Base-by-base conservation (phyloP, 768 basidiomycete genomes). In the Calocybe gangraenosa region DNA sequence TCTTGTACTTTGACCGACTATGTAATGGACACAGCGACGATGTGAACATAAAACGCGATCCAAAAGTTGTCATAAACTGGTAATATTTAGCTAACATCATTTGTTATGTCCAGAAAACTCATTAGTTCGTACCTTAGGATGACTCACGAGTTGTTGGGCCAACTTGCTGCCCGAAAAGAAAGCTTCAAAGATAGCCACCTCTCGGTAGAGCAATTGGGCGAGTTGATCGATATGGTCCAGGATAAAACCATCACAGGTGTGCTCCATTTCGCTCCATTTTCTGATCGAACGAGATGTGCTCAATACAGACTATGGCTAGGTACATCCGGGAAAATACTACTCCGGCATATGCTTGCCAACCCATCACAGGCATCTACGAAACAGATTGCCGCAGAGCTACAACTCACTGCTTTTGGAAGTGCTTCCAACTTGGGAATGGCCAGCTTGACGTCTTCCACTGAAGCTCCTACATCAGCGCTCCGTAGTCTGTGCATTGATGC, bases 11-110 rank as follows among this genome's bases (percentile, higher is more conserved):
- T 58, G 90, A 96, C 57, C 65, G 51, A n/a, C 57, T 79, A 6
- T 81, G 92, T 33, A 66, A 75, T 10, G 54, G 55, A 14, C 47
- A 54, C 28, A 34, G 28, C 13, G 38, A 28, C 19, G 37, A 39
- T 1, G 42, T 42, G 30, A 46, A 14, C 17, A 18, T 15, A 13
- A 69, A 66, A 9, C 67, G 86, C 40, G 75, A 86, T 47, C 79
- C 88, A 0, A 87, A 84, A 55, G 64, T 74, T 3, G 88, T 83
- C 13, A 75, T 85, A 14, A 97, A 97, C 59, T 98, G 93, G 95
- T 92, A 46, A 49, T 77, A 59, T 22, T 22, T 34, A 11, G 18
- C 17, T 39, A 15, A 7, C 22, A n/a, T 23, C 44, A 10, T 14
- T 15, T 19, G 14, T 68, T 5, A 47, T 38, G 31, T 46, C 22